Evolutionary conservation across 805 yeast genomes (phyloP), one percentile per base, ranked within the genome.

Genomic region (Nakazawaea ernobii): DNA sequence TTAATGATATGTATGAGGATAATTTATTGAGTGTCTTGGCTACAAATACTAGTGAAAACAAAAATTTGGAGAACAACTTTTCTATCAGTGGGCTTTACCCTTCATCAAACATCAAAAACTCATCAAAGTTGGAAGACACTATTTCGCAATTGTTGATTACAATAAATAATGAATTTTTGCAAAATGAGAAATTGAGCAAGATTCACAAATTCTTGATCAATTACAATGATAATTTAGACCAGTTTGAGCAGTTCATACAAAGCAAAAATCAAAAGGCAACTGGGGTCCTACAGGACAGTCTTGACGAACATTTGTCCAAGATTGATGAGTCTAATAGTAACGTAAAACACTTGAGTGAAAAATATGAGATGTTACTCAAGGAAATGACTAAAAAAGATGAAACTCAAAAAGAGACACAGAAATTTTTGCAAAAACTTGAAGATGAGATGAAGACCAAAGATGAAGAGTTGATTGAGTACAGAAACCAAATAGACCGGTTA

Each of bases 21-120:
- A 46, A 58, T 20, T 56, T 63, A 29, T 51, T 65, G 45, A 50
- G 52, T 27, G 46, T 56, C 11, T 49, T 64, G 20, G 40, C 50
- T 13, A 32, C 53, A 15, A 47, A 58, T 5, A 49, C 57, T 30
- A 49, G 53, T 6, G 57, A 58, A 4, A 56, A 56, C 51, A 63
- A 69, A 35, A 61, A 79, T 9, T 54, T 79, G 29, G 80, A 80
- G 3, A 70, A 70, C 50, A 71, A 75, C 35, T 70, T 70, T 45
- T 67, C 72, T 13, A 66, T 74, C 43, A 69, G 79, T 11, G 86
- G 86, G 1, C 73, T 81, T 37, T 79, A 75, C 54, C 74, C 73
- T 28, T 82, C 82, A 55, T 72, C 84, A 32, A 79, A 79, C 46
- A 72, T 84, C 32, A 79, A 82, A 3, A 76, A 79, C 11, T 70